Percentiles rank a stretch among this genome's conserved stretches.
Evolutionary conservation across 179 eudicot species (phyloP).

Genomic region (Vitellaria paradoxa): DNA sequence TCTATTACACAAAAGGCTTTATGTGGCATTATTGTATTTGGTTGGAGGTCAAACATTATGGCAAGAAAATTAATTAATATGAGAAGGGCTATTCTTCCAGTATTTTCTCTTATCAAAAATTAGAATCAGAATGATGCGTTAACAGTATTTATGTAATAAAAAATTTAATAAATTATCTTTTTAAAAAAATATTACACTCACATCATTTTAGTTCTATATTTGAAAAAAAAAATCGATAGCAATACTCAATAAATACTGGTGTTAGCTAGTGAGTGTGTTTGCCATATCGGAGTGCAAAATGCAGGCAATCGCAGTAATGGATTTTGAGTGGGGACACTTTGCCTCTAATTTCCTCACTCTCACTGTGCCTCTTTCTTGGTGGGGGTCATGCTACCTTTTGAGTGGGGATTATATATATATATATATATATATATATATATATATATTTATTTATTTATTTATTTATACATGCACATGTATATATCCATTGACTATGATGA

Average conservation of each 20-base stretch:
- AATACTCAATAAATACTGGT: background rate
- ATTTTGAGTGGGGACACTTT: background rate
- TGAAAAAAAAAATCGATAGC: no score
- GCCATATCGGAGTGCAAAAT: background rate
- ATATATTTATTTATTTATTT: background rate
- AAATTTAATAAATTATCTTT: no score
- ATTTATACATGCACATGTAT: no score
- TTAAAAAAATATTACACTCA: no score
- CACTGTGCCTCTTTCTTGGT: conserved; percentile 3
- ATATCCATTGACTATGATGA: background rate
- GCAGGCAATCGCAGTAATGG: background rate
- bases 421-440: background rate
- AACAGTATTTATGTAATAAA: no score
- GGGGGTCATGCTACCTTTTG: background rate
- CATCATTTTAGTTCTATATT: no score
- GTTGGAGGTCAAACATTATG: no score
- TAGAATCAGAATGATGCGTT: no score
- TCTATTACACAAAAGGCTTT: background rate
- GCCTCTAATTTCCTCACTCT: background rate
- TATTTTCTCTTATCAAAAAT: no score
- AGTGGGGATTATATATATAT: background rate
- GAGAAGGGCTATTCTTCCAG: background rate
- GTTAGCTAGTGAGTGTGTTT: background rate
- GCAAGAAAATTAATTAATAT: background rate
- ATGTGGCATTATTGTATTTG: background rate